phyloP scores from a whole-genome alignment of 495 filamentous ascomycete species.

The Xylaria nigripes region DNA sequence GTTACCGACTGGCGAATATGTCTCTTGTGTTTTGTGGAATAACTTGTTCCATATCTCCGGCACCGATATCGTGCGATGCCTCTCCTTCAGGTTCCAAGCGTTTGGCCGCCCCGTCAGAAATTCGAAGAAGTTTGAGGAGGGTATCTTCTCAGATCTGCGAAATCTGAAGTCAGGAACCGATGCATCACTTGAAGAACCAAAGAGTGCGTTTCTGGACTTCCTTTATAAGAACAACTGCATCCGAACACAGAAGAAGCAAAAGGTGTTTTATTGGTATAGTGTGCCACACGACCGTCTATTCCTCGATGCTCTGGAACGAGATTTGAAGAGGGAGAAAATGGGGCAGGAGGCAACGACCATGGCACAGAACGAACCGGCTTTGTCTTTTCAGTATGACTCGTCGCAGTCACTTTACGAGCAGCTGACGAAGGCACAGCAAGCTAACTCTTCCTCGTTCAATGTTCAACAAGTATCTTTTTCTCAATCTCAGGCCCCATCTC shows the following conservation, averaged over 20 bases:
- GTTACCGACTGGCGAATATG: constrained; percentile 94
- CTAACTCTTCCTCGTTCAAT: constrained; percentile 92
- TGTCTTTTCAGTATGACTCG: constrained; percentile 98
- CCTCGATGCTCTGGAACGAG: constrained; percentile 91
- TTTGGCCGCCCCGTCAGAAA: constrained; percentile 98
- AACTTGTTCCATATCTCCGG: constrained; percentile 99
- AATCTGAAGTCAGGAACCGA: constrained; percentile 98
- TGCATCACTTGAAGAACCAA: constrained; percentile 97
- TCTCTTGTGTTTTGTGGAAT: constrained; percentile 97
- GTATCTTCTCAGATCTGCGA: constrained; percentile 96
- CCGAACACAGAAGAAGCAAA: constrained; percentile 98
- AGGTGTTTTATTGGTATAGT: constrained; percentile 99
- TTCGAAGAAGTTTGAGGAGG: constrained; percentile 99
- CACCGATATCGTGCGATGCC: constrained; percentile 95
- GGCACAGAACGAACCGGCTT: constrained; percentile 88
- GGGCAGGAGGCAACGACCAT: constrained; percentile 94
- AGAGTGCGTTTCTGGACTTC: constrained; percentile 96
- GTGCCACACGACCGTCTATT: constrained; percentile 97
- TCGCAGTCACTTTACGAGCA: constrained; percentile 99
- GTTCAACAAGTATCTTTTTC: constrained; percentile 67
- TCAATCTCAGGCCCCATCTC: constrained; percentile 65
- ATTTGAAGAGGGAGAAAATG: constrained; percentile 99
- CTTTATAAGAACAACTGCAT: constrained; percentile 99
- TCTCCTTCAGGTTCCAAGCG: constrained; percentile 96
- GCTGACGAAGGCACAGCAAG: constrained; percentile 98